phyloP scores from a whole-genome alignment of 2,329 filamentous ascomycete species.

The Venturia pyrina region DNA sequence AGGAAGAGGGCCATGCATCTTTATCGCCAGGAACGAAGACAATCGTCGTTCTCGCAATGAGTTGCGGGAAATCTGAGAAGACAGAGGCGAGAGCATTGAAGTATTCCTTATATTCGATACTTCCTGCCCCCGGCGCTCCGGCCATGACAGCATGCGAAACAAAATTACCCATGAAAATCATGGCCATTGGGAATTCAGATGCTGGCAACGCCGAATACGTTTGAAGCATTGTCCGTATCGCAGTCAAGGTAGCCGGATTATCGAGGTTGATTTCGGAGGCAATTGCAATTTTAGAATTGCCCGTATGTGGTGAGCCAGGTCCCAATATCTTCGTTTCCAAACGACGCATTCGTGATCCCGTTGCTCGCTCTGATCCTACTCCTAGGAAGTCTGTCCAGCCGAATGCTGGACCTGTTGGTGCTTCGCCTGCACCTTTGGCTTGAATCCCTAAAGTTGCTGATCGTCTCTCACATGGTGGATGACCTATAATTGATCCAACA shows the following conservation, averaged over 20 bases:
- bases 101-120: constrained; percentile 93
- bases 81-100: constrained; percentile 81
- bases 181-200: constrained; percentile 60
- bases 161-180: constrained; percentile 83
- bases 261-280: constrained; percentile 83
- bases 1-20: constrained; percentile 90
- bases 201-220: constrained; percentile 59
- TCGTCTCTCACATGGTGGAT: constrained; percentile 81
- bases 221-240: constrained; percentile 67
- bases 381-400: constrained; percentile 97
- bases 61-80: constrained; percentile 70
- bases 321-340: constrained; percentile 60
- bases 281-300: constrained; percentile 53
- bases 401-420: constrained; percentile 43
- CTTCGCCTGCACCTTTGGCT: constrained; percentile 42
- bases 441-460: constrained; percentile 66
- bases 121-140: constrained; percentile 59
- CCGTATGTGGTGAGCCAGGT: constrained; percentile 19
- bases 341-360: constrained; percentile 71
- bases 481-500: constrained; percentile 79
- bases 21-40: constrained; percentile 94
- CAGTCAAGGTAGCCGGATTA: constrained; percentile 68
- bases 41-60: constrained; percentile 73
- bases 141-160: constrained; percentile 46
- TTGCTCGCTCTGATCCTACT: constrained; percentile 77